Base-by-base conservation (phyloP, 495 filamentous ascomycete genomes). In the Aspergillus sclerotiicarbonarius region DNA sequence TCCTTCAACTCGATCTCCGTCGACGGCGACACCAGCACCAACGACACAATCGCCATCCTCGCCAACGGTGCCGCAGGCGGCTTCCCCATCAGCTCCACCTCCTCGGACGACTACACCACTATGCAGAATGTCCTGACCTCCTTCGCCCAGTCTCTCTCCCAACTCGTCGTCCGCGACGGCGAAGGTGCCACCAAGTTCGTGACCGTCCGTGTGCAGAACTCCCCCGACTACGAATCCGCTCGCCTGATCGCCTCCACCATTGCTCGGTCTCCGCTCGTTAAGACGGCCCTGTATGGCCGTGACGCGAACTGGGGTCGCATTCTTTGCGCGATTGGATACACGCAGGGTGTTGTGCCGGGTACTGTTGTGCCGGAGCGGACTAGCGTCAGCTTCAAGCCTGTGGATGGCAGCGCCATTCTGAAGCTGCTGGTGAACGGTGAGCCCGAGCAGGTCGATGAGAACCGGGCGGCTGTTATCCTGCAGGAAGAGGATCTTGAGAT, bases 221-320 rank as follows among this genome's bases (percentile, higher is more conserved):
- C 86, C 8, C 76, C 86, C 3, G 84, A 84, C 60, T 85, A 87
- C 60, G 74, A 80, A 33, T 86, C 81, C 33, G 87, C 85, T 0
- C 80, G 84, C 13, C 75, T 80, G 70, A 85, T 97, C 55, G 95
- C 93, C 19, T 87, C 84, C 52, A 90, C 89, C 37, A 96, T 98
- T 74, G 92, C 94, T n/a, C 85, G 89, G 39, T 96, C 91, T 6
- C 90, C 95, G 18, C 82, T 99, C 44, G 93, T 99, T 46, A 99
- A 98, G 80, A 98, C 95, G 0, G 94, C 95, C 0, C 80, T 99
- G 33, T 98, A 98, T 69, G 94, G 94, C 51, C 89, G 91, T 64
- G 95, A 99, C 68, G 94, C 94, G 2, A 99, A 99, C 80, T 98
- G 95, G 93, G 92, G 94, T 37, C 91, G 95, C 19, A 96, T 98